These are phyloP conservation scores for Papiliotrema flavescens DNA, from an alignment of 1,284 basidiomycete species.

Conservation along the genomic window DNA sequence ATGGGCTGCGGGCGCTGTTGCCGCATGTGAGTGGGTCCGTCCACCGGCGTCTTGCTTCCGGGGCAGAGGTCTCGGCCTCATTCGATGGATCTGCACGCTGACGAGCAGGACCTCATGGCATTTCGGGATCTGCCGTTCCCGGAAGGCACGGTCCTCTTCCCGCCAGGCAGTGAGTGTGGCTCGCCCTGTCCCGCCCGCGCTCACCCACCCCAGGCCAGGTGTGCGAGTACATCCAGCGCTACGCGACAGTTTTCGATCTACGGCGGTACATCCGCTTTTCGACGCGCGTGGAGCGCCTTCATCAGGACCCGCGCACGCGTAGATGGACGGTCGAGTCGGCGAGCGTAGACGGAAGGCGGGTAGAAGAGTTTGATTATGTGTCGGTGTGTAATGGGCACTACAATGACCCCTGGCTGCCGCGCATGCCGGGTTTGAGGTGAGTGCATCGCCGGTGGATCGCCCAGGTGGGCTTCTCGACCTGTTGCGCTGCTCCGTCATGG, in stretches of 20 bases:
- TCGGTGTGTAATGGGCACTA: constrained; percentile 53
- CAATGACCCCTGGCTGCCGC: constrained; percentile 51
- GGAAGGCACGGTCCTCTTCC: neutral
- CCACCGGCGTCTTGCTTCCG: neutral
- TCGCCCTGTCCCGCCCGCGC: neutral
- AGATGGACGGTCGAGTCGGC: constrained; percentile 30
- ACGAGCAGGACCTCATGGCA: constrained; percentile 3
- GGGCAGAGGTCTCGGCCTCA: too few relatives aligned
- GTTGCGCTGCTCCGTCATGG: neutral
- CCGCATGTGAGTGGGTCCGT: constrained; percentile 28
- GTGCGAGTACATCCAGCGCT: constrained; percentile 42
- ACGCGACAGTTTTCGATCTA: constrained; percentile 31
- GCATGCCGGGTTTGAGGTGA: constrained; percentile 44
- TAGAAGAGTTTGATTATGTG: constrained; percentile 39
- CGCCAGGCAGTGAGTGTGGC: neutral
- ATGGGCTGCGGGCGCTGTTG: constrained; percentile 45
- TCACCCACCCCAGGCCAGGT: neutral
- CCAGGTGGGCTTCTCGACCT: neutral
- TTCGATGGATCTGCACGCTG: too few relatives aligned
- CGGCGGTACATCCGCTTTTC: constrained; percentile 39
- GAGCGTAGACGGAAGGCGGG: neutral
- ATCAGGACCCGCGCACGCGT: constrained; percentile 3
- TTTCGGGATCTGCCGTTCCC: neutral
- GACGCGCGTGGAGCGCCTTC: constrained; percentile 43
- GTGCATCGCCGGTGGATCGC: constrained; percentile 2